These are phyloP conservation scores for Picea abies DNA, from an alignment of 83 land plant genomes.

Conservation along the genomic window DNA sequence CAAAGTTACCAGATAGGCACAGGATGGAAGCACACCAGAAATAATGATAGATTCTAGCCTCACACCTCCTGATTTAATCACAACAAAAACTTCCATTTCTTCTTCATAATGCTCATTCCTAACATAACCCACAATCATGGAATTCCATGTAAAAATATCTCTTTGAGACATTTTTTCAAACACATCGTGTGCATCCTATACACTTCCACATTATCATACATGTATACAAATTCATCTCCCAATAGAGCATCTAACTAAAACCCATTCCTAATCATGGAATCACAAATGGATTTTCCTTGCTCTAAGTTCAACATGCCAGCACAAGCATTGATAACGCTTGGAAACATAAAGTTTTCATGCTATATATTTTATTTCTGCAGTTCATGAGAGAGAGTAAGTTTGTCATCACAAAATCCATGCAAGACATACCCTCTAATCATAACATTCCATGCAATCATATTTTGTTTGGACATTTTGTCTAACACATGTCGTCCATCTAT, in stretches of 20 bases:
- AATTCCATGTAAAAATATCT: slow-evolving; percentile 39
- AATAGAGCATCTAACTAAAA: background rate
- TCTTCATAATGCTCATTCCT: slow-evolving; percentile 22
- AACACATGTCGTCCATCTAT: no score
- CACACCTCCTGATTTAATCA: slow-evolving; percentile 28
- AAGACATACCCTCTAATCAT: slow-evolving; percentile 34
- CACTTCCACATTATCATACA: slow-evolving; percentile 6
- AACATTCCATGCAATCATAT: slow-evolving; percentile 30
- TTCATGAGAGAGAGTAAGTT: slow-evolving; percentile 23
- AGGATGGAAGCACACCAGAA: background rate
- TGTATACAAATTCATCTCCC: background rate
- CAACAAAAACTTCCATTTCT: slow-evolving; percentile 20
- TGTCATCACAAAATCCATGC: slow-evolving; percentile 20
- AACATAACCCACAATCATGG: slow-evolving; percentile 31
- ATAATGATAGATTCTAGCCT: slow-evolving; percentile 18
- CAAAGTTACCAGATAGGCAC: background rate
- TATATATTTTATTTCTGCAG: slow-evolving; percentile 10
- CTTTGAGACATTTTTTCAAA: slow-evolving; percentile 33
- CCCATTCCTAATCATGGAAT: background rate
- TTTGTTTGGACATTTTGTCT: no score
- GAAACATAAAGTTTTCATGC: slow-evolving; percentile 34
- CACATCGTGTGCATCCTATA: slow-evolving; percentile 18
- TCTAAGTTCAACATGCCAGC: background rate
- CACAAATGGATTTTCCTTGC: slow-evolving; percentile 1
- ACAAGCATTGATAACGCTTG: slow-evolving; percentile 30